phyloP scores from a whole-genome alignment of 2,329 filamentous ascomycete genomes.

The Bipolaris sorokiniana region DNA sequence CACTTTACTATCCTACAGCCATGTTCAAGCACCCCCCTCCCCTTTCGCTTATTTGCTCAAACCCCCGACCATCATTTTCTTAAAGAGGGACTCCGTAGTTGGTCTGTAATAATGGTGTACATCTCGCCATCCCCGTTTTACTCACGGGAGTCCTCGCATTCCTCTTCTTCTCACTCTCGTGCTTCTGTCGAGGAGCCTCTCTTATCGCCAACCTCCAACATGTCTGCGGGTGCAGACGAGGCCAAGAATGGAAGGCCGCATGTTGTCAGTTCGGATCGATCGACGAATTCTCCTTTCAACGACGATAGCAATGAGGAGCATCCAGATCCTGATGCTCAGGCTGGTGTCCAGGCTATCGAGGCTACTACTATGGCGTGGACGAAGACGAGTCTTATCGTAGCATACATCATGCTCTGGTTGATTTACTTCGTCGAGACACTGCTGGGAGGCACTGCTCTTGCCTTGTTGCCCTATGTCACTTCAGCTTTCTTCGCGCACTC shows the following conservation, averaged over 20 bases:
- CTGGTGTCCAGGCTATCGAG: constrained; percentile 15
- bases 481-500: constrained; percentile 43
- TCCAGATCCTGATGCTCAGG: neutral
- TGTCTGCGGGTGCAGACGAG: neutral
- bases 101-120: neutral
- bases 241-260: neutral
- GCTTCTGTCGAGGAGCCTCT: neutral
- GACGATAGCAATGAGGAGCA: neutral
- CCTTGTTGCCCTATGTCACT: constrained; percentile 48
- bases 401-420: constrained; percentile 21
- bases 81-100: neutral
- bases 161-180: neutral
- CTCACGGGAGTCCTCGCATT: neutral
- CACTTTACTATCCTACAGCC: neutral
- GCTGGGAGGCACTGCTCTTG: constrained; percentile 48
- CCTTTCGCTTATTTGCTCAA: neutral
- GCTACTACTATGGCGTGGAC: constrained; percentile 16
- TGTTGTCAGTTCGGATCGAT: neutral
- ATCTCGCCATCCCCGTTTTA: neutral
- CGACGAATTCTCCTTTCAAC: neutral
- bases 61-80: neutral
- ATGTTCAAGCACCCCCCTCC: neutral
- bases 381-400: neutral
- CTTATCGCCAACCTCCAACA: neutral
- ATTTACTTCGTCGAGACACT: constrained; percentile 54